These are phyloP conservation scores for Penicillium fuscoglaucum DNA, from an alignment of 2,329 filamentous ascomycete species.

Conservation along the genomic window DNA sequence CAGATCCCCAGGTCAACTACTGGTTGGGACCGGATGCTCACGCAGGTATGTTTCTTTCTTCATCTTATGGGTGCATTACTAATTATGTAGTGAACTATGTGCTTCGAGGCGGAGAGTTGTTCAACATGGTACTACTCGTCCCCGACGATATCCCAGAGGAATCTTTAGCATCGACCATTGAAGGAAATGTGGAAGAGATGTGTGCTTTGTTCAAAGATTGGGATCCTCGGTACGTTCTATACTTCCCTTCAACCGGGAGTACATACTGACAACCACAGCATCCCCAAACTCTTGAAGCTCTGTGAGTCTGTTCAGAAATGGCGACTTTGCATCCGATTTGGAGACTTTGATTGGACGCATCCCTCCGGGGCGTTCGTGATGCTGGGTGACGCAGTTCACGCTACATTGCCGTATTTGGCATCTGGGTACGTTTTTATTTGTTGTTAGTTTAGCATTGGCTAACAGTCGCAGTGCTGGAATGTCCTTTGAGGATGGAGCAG, in stretches of 20 bases:
- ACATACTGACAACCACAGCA: constrained; percentile 26
- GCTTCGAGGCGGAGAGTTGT: constrained; percentile 51
- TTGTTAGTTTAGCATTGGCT: neutral
- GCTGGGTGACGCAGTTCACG: constrained; percentile 64
- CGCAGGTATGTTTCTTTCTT: constrained; percentile 31
- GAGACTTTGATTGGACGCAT: constrained; percentile 60
- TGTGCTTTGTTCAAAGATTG: constrained; percentile 56
- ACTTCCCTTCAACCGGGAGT: fast-evolving
- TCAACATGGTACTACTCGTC: constrained; percentile 59
- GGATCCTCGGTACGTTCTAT: constrained; percentile 50
- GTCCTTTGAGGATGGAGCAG: constrained; percentile 61
- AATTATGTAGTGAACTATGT: constrained; percentile 55
- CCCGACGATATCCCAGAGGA: constrained; percentile 62
- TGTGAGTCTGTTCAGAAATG: constrained; percentile 63
- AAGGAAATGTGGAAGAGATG: constrained; percentile 57
- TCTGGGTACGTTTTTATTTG: constrained; percentile 35
- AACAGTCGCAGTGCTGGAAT: constrained; percentile 53
- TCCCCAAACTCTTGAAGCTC: constrained; percentile 57
- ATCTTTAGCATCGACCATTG: constrained; percentile 49
- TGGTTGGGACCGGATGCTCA: constrained; percentile 57
- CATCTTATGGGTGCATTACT: neutral
- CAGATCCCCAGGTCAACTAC: constrained; percentile 53
- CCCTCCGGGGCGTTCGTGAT: constrained; percentile 58
- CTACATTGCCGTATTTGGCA: constrained; percentile 64
- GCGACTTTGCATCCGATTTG: constrained; percentile 58